Conservation (phyloP, 192 early-diverging fungal species). For the Entomortierella beljakovae region DNA sequence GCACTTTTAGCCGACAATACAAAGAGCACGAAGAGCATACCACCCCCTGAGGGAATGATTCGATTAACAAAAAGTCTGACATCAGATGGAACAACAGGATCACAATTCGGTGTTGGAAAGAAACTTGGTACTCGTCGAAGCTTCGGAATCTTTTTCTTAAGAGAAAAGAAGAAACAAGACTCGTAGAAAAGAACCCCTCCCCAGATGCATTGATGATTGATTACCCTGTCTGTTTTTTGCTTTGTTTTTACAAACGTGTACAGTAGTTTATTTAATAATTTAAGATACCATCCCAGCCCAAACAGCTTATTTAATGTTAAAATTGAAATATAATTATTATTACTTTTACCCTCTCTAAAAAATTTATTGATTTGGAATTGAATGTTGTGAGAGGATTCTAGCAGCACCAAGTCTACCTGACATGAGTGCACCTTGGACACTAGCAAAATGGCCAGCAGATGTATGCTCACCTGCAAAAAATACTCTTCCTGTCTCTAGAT, state of each 20-base stretch:
- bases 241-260: too few species aligned
- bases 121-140: background rate
- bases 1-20: conserved; percentile 11
- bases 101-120: conserved; percentile 4
- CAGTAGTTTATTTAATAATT: too few species aligned
- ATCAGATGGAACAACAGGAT: conserved; percentile 19
- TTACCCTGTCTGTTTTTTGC: too few species aligned
- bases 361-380: too few species aligned
- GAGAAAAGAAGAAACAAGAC: too few species aligned
- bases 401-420: conserved; percentile 47
- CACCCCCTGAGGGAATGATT: conserved; percentile 31
- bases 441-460: conserved; percentile 47
- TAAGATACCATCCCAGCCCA: too few species aligned
- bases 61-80: conserved; percentile 40
- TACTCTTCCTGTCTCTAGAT: conserved; percentile 31
- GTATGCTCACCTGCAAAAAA: conserved; percentile 63
- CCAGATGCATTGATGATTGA: too few species aligned
- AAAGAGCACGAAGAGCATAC: background rate
- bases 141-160: background rate
- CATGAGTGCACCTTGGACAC: conserved; percentile 61
- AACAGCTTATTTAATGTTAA: too few species aligned
- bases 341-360: too few species aligned
- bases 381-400: conserved; percentile 9
- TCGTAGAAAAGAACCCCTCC: too few species aligned
- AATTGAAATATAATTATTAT: too few species aligned